These are phyloP conservation scores for Fraxinus greggii DNA, from an alignment of 305 asterid species.

Conservation along the genomic window DNA sequence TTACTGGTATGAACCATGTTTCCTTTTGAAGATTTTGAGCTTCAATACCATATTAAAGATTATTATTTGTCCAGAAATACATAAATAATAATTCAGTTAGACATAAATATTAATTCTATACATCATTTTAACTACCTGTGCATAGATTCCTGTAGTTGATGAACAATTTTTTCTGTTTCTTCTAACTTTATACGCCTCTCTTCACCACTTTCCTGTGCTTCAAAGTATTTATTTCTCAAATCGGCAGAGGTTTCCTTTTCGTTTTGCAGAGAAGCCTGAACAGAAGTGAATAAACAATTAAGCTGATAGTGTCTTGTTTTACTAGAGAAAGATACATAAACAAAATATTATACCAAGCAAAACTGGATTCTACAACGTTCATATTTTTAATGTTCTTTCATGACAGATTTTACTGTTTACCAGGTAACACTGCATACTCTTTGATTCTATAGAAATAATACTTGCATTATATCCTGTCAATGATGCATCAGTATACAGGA, in stretches of 20 bases:
- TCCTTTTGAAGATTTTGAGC: background rate
- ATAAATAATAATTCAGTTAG: constrained; percentile 9
- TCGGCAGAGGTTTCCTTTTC: constrained; percentile 57
- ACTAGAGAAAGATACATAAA: constrained; percentile 1
- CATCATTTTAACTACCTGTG: constrained; percentile 53
- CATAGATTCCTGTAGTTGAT: constrained; percentile 77
- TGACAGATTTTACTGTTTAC: constrained; percentile 1
- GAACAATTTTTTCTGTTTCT: constrained; percentile 69
- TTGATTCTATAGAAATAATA: constrained; percentile 10
- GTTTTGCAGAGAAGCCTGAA: constrained; percentile 58
- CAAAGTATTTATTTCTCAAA: constrained; percentile 56
- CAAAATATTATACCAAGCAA: background rate
- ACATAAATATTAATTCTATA: background rate
- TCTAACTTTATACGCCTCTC: constrained; percentile 65
- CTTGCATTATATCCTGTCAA: constrained; percentile 1
- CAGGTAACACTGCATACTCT: constrained; percentile 10
- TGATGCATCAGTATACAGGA: constrained; percentile 13
- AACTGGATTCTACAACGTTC: constrained; percentile 3
- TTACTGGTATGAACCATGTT: background rate
- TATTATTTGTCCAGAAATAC: constrained; percentile 7
- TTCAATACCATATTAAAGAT: background rate
- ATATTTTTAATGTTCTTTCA: constrained; percentile 16
- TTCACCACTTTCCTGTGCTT: constrained; percentile 55
- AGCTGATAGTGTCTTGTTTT: constrained; percentile 7
- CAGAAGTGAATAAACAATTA: constrained; percentile 19